Base-by-base conservation (phyloP, 1,139 yeast species). In the Debaryomyces fabryi region DNA sequence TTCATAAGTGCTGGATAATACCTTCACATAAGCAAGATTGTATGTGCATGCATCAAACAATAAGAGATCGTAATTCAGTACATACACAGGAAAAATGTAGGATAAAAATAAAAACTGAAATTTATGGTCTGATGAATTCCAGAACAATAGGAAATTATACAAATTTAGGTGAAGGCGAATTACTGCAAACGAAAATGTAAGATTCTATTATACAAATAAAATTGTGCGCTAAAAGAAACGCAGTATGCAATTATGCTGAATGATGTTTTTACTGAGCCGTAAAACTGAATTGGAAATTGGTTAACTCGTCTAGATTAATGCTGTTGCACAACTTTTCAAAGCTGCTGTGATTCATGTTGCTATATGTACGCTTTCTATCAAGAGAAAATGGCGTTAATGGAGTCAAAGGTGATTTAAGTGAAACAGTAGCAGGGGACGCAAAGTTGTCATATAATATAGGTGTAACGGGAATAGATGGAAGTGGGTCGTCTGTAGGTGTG, bases 331-430 rank as follows among this genome's bases (percentile, higher is more conserved):
- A 15, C 24, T 39, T 39, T 16, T 39, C 42, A 16, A 39, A 16
- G 15, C 23, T 4, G 8, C 30, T 3, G 6, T 39, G 20, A 10
- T 30, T 20, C 20, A 20, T 30, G 12, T 30, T 32, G n/a, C 27
- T 18, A 13, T 18, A 40, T 10, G 25, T 29, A 6, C 43, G 24
- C n/a, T 40, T 40, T 21, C 43, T 40, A 25, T 40, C 43, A 9
- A 30, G 32, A 16, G 52, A 42, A 40, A 45, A 49, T 24, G 60
- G 60, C 3, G 59, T 55, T 18, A 39, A 42, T 44, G 60, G 60
- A 20, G 60, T 56, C 38, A 56, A 48, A 41, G 59, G 59, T 18
- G 52, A 48, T 24, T 44, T 46, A 20, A 37, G 25, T 12, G 49
- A 39, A 9, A 44, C 39, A 13, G 46, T 44, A 21, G 42, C 37